Conservation (phyloP, 75 land plant species). For the Sequoia sempervirens region DNA sequence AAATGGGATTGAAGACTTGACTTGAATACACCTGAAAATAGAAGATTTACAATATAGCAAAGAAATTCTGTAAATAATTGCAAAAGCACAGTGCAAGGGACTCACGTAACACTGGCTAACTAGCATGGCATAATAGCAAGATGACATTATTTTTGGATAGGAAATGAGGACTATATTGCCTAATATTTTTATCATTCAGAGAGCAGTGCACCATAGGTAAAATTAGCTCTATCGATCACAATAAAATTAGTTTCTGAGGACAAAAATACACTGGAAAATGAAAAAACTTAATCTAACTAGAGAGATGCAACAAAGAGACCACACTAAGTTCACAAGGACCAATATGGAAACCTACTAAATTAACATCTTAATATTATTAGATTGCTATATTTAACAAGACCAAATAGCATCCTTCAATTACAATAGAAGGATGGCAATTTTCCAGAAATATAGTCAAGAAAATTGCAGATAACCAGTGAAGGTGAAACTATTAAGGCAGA, state of each 20-base stretch:
- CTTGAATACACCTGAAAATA: background rate
- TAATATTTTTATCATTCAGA: background rate
- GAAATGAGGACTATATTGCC: background rate
- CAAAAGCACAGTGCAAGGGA: background rate
- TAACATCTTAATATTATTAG: background rate
- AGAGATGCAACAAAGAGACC: background rate
- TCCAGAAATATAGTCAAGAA: background rate
- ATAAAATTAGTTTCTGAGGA: background rate
- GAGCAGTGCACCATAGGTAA: background rate
- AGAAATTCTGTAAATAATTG: background rate
- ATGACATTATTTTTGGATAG: background rate
- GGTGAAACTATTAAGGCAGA: background rate
- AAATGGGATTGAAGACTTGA: background rate
- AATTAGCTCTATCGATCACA: background rate
- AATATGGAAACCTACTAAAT: background rate
- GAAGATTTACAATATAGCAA: background rate
- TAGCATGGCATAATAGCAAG: background rate
- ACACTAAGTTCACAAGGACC: background rate
- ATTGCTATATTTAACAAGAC: background rate
- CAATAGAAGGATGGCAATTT: background rate
- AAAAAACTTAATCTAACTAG: background rate
- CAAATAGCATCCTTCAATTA: background rate
- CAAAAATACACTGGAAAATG: background rate
- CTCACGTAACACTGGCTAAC: background rate
- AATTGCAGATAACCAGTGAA: background rate